A percentile compares a stretch with the other conserved stretches of the same genome.
These are phyloP conservation scores for Phytophthora rubi DNA, from an alignment of 352 stramenopile species.

Conservation along the genomic window DNA sequence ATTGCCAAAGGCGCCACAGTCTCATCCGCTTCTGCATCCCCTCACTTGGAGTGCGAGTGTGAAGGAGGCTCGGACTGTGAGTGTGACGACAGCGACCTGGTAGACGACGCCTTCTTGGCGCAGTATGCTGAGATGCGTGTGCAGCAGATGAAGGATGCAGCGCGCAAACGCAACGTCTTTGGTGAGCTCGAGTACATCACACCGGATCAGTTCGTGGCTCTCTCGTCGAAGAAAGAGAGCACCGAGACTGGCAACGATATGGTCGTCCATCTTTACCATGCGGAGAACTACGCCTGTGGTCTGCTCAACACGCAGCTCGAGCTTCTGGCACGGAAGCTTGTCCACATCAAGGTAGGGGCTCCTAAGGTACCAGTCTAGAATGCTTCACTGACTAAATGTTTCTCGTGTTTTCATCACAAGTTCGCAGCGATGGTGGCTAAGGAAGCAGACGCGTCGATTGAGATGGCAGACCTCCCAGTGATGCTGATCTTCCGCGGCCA, in stretches of 20 bases:
- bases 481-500: constrained; percentile 68
- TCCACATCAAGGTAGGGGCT: constrained; percentile 63
- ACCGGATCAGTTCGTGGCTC: constrained; percentile 60
- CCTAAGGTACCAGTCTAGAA: not conserved
- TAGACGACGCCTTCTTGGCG: constrained; percentile 64
- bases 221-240: constrained; percentile 29
- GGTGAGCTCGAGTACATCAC: constrained; percentile 66
- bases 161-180: constrained; percentile 45
- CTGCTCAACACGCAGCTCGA: constrained; percentile 76
- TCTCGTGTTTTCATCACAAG: constrained; percentile 28
- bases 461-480: constrained; percentile 67
- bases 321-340: constrained; percentile 55
- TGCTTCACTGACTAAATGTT: constrained; percentile 1
- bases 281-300: constrained; percentile 75
- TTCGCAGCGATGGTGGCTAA: constrained; percentile 68
- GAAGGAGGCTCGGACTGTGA: constrained; percentile 46
- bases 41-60: constrained; percentile 27
- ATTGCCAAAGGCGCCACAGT: constrained; percentile 63
- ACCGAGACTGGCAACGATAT: constrained; percentile 26
- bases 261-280: constrained; percentile 73
- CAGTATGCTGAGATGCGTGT: constrained; percentile 73
- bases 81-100: constrained; percentile 53
- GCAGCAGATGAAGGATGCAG: constrained; percentile 60
- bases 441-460: constrained; percentile 74
- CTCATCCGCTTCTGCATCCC: constrained; percentile 10